Base-by-base conservation (phyloP, 306 rosid species). In the Mimosa pudica region DNA sequence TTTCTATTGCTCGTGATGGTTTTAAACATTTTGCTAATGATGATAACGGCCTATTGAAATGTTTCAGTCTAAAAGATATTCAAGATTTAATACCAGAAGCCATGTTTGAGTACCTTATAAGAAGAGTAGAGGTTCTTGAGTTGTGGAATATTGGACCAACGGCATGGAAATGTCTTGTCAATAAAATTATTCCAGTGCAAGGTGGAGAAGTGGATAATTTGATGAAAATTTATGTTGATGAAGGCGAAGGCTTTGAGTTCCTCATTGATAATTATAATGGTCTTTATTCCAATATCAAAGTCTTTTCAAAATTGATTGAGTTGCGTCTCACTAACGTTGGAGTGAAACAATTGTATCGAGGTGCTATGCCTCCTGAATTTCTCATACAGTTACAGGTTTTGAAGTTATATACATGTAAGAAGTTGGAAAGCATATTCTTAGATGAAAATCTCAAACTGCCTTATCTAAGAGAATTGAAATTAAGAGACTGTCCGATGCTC, bases 121-220 rank as follows among this genome's bases (percentile, higher is more conserved):
- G 48, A 38, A 38, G 10, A 54, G 83, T 78, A 62, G 70, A 75
- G 24, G 73, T 67, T 42, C 63, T 83, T 14, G 47, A 36, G 38
- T 10, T 55, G 2, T 10, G 79, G 45, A 70, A 63, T 46, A 42
- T 54, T 14, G 52, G 48, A 0, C 2, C 35, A 8, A 64, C 60
- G 17, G 60, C 73, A 38, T 62, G 66, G 5, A 78, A 67, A 48
- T 73, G 38, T 77, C 47, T 77, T 2, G 38, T 73, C 9, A 84
- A 76, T 4, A 77, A 47, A 66, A 49, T 79, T 33, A 46, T 79
- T 79, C 64, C 64, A 35, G 6, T 41, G 8, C 42, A 36, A 65
- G 79, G 24, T 46, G 73, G 35, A 48, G 64, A 46, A 16, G 69
- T 32, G 70, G 7, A 13, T 42, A 49, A 70, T n/a, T 62, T 63